A percentile compares a stretch with the other conserved stretches of the same genome.
Conservation (phyloP, 2,329 filamentous ascomycete genomes). For the Dothideomycetes sp. region DNA sequence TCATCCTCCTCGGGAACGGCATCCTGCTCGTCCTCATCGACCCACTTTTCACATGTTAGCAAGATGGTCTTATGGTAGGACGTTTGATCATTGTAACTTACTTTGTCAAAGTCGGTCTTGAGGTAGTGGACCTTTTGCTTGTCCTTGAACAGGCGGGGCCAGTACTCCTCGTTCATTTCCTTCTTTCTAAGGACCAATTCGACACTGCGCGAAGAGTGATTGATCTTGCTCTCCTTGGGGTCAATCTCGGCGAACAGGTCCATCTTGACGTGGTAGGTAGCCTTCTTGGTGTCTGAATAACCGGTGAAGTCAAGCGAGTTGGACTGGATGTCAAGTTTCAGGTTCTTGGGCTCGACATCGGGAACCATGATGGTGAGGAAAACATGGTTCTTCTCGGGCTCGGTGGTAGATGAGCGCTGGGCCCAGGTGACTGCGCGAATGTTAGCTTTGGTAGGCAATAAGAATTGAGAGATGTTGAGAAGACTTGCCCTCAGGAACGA, state of each 20-base stretch:
- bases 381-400: conserved; percentile 84
- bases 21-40: conserved; percentile 97
- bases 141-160: conserved; percentile 90
- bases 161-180: conserved; percentile 88
- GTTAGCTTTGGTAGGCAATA: conserved; percentile 15
- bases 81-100: no score
- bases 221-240: conserved; percentile 68
- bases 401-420: conserved; percentile 77
- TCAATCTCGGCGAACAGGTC: conserved; percentile 91
- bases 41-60: conserved; percentile 67
- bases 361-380: conserved; percentile 85
- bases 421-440: conserved; percentile 76
- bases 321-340: conserved; percentile 77
- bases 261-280: conserved; percentile 75
- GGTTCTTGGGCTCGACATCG: conserved; percentile 65
- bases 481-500: conserved; percentile 29
- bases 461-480: background rate
- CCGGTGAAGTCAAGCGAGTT: conserved; percentile 73
- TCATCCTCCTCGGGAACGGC: conserved; percentile 73
- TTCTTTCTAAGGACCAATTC: conserved; percentile 95
- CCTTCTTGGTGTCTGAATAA: conserved; percentile 73
- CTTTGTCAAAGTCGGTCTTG: conserved; percentile 98
- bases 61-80: background rate
- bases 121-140: conserved; percentile 84
- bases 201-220: conserved; percentile 81